Evolutionary conservation across 2,329 filamentous ascomycete species (phyloP), one percentile per base, ranked within the genome.

Genomic region (Tolypocladium tropicale): DNA sequence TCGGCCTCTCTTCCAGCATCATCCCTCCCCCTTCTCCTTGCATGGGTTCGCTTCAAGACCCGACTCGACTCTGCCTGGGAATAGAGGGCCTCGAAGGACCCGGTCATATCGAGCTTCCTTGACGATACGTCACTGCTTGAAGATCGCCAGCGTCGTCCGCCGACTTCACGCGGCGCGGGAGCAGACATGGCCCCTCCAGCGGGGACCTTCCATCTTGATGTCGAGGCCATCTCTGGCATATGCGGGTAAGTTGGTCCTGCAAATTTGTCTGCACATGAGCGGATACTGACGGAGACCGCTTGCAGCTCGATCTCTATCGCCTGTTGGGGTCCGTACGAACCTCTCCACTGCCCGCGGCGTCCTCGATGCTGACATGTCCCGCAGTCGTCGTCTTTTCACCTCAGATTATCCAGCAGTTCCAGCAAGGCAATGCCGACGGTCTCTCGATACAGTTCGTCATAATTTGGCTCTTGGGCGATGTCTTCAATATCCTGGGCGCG

Each of bases 401-500:
- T 2, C 94, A 99, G 65, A 96, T 99, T 64, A 86, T 96, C 64
- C 90, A 96, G 67, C 96, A 96, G 69, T 96, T 96, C 74, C 86
- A 85, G 60, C 83, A 91, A 56, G 77, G 83, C 62, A 95, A 88
- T 43, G 90, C 91, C 57, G 90, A 96, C 68, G 93, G 91, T 2
- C 79, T 97, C 1, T 95, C 90, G 0, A 82, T 96, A 16, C 86
- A 93, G 56, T 99, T 97, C 75, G 85, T 97, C 67, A 85, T 95
- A 58, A 83, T 95, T 65, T 99, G 94, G 94, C 80, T 96, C 2
- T 79, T 86, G 1, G 94, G 94, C 54, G 94, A 99, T 84, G 85
- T 96, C 62, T 96, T 96, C 78, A 97, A 97, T 69, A 95, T 96
- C 60, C 78, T 95, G 3, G 93, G 93, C n/a, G 89, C 91, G 21